A percentile compares a stretch with the other conserved stretches of the same genome.
Evolutionary conservation across 2,329 filamentous ascomycete genomes (phyloP).

Genomic region (Aspergillus sp.): DNA sequence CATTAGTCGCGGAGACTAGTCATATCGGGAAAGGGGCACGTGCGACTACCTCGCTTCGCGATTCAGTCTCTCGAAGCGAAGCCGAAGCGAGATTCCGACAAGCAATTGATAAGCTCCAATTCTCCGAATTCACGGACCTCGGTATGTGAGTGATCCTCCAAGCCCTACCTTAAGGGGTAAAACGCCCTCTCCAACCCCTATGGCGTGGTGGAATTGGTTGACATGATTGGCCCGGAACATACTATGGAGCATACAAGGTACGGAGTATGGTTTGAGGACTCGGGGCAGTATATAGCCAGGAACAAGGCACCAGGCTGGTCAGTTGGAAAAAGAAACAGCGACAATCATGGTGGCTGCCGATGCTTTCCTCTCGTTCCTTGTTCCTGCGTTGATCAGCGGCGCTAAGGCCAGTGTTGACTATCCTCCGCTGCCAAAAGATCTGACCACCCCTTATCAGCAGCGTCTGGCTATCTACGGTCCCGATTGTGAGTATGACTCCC

Average conservation of each 20-base stretch:
- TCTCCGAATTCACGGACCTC: too few species aligned
- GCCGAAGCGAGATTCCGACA: too few species aligned
- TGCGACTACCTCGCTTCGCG: too few species aligned
- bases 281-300: neutral
- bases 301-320: neutral
- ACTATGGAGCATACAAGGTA: neutral
- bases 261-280: neutral
- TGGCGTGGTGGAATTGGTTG: neutral
- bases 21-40: too few species aligned
- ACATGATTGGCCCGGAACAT: too few species aligned
- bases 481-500: slow-evolving; percentile 32
- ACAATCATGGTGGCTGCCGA: neutral
- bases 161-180: too few species aligned
- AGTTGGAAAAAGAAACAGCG: neutral
- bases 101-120: too few species aligned
- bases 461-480: slow-evolving; percentile 47
- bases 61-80: too few species aligned
- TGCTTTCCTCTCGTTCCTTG: neutral
- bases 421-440: slow-evolving; percentile 43
- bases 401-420: slow-evolving; percentile 29
- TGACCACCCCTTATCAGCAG: slow-evolving; percentile 50
- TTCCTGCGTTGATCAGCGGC: slow-evolving; percentile 1
- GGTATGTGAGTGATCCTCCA: too few species aligned
- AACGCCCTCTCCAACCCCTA: neutral
- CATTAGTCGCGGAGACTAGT: too few species aligned